A percentile compares a stretch with the other conserved stretches of the same genome.
Evolutionary conservation across 2,329 filamentous ascomycete species (phyloP).

Genomic region (Aspergillus persii): DNA sequence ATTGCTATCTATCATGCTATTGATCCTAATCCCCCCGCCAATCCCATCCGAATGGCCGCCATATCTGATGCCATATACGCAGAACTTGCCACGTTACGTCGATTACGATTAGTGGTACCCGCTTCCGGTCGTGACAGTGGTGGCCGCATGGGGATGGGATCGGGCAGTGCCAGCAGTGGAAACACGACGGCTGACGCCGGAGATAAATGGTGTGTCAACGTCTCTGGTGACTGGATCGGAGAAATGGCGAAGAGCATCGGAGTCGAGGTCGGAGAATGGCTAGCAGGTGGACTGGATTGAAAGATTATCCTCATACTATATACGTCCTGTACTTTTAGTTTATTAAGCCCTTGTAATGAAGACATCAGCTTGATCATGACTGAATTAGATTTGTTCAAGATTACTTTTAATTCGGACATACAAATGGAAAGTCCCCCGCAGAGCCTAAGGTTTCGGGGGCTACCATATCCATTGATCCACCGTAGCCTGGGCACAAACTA

Average conservation of each 20-base stretch:
- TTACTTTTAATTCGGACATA: not conserved
- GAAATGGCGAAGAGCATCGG: conserved; percentile 45
- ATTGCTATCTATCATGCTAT: conserved; percentile 50
- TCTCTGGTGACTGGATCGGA: conserved; percentile 47
- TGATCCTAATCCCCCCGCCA: conserved; percentile 44
- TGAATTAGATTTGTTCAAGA: not conserved
- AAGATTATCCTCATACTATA: too few relatives aligned
- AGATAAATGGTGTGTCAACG: conserved; percentile 50
- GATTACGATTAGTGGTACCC: conserved; percentile 47
- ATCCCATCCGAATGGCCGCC: conserved; percentile 34
- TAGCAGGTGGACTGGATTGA: conserved; percentile 40
- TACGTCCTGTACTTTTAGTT: not conserved
- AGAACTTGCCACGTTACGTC: conserved; percentile 47
- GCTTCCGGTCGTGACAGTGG: conserved; percentile 34
- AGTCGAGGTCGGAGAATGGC: conserved; percentile 47
- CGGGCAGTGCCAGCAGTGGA: conserved; percentile 29
- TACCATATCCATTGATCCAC: conserved; percentile 42
- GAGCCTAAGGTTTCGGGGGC: too few relatives aligned
- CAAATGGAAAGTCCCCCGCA: too few relatives aligned
- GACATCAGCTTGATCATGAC: not conserved
- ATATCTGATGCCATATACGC: conserved; percentile 45
- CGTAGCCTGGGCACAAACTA: conserved; percentile 30
- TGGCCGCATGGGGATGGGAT: conserved; percentile 23
- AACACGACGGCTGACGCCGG: conserved; percentile 39
- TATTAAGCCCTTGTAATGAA: not conserved